Base-by-base conservation (phyloP, 2,329 filamentous ascomycete genomes). In the Boeremia lycopersici region DNA sequence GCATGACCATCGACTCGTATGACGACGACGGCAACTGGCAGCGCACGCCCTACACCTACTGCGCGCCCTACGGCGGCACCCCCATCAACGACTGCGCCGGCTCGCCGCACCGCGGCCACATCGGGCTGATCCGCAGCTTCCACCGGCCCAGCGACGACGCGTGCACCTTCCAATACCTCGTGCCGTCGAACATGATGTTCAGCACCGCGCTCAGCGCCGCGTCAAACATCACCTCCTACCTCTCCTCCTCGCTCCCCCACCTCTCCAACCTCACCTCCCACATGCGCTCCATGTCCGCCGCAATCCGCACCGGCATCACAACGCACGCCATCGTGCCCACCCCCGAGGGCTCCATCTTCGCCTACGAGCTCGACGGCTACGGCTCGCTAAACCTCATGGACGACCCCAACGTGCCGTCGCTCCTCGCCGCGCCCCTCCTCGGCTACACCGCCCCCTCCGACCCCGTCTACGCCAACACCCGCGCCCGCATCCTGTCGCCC, bases 131-230 rank as follows among this genome's bases (percentile, higher is more conserved):
- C 6, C 74, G 80, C 33, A 77, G 74, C 0, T 80, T 78, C 58
- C 81, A 82, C 64, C 72, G 80, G 8, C 80, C 80, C 5, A 77
- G 74, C 19, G 80, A 82, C 58, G 79, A 82, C 55, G 69, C 78
- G 1, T 81, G 78, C 11, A 81, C 79, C 33, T 82, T 76, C 55
- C 79, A 82, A 58, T 77, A 79, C 51, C 74, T 82, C 39, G 77
- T 81, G 39, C 79, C 79, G 0, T 73, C 73, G 15, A 83, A 82
- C 50, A 91, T 91, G 88, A 90, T 91, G 88, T 87, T 91, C 62
- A 79, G 85, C 25, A 77, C 81, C 9, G 88, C 86, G 59, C 81
- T 92, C 9, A 79, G 78, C 29, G 76, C 79, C 0, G 76, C 81
- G 0, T 78, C 79, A 9, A 60, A 71, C 6, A 85, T 86, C 68